Evolutionary conservation across 129 eudicot species (phyloP), one percentile per base, ranked within the genome.

Genomic region (Arctium minus): DNA sequence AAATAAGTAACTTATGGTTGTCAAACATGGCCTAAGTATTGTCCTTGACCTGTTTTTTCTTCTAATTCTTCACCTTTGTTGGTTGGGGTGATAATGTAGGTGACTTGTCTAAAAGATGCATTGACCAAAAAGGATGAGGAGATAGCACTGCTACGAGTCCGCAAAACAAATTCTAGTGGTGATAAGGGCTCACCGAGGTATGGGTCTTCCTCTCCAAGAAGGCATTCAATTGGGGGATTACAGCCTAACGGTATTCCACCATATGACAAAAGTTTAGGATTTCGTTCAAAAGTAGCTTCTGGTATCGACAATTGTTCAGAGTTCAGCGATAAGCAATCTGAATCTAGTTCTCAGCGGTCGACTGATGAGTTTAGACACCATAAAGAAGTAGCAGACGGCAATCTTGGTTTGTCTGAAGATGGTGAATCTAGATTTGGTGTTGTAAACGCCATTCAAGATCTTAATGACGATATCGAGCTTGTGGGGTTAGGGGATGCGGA

Each of bases 401-500:
- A 53, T 83, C 80, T 48, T 53, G 88, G 40, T 70, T 42, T 72
- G 64, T 33, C 50, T 18, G 83, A 85, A 80, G 87, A 85, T 12
- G 71, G 73, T 30, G 87, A 79, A 9, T 74, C 86, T 60, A 84
- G 70, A 30, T 27, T 73, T 33, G 75, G 65, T 77, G 68, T 72
- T 13, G 85, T 73, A 69, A 85, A 89, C 72, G 84, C 81, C 22
- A 38, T 53, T 74, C 85, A 77, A 60, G 79, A 80, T 72, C 72
- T 6, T 74, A 37, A 76, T 56, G 98, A 88, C 12, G 99, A 91
- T 42, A 17, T 89, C 5, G 97, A 91, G 84, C 90, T 94, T 30
- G 48, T 94, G 82, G 92, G 97, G 64, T 89, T 91, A 82, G 97
- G 92, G 60, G 97, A 91, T 82, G 94, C 56, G 3, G 97, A 91